These are phyloP conservation scores for Antarctomyces pellizariae DNA, from an alignment of 495 filamentous ascomycete genomes.

Conservation along the genomic window DNA sequence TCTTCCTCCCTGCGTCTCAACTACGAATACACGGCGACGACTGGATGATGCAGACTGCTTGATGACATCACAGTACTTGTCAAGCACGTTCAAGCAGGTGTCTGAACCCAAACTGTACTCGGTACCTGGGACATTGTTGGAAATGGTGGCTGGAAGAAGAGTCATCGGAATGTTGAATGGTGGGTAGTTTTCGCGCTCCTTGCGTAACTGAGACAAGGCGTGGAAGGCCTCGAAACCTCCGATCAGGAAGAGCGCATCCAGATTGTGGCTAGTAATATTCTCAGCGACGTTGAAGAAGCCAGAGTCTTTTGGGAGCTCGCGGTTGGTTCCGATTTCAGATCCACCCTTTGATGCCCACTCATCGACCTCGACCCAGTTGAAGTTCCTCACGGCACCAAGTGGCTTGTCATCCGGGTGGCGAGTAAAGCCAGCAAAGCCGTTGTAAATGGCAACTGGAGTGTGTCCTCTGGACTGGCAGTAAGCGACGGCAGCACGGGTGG, in stretches of 20 bases:
- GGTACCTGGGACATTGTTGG: conserved; percentile 93
- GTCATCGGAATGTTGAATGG: conserved; percentile 86
- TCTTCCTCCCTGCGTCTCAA: conserved; percentile 89
- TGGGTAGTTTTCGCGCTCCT: conserved; percentile 51
- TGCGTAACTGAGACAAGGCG: conserved; percentile 62
- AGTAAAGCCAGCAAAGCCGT: conserved; percentile 87
- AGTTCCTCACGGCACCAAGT: conserved; percentile 55
- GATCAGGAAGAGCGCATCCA: conserved; percentile 79
- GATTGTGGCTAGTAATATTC: conserved; percentile 63
- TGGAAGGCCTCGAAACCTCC: conserved; percentile 97
- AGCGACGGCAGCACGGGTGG: conserved; percentile 82
- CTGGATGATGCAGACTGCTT: conserved; percentile 89
- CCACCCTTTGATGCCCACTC: conserved; percentile 90
- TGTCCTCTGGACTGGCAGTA: conserved; percentile 91
- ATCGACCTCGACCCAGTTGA: conserved; percentile 86
- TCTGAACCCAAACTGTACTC: conserved; percentile 95
- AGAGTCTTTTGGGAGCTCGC: conserved; percentile 64
- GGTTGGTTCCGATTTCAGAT: conserved; percentile 95
- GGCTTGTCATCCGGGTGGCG: conserved; percentile 74
- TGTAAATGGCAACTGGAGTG: conserved; percentile 76
- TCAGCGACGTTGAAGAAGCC: conserved; percentile 64
- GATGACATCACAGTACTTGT: conserved; percentile 90
- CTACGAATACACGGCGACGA: conserved; percentile 81
- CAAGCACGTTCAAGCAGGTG: conserved; percentile 91
- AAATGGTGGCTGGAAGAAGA: conserved; percentile 86